Conservation (phyloP, 805 yeast genomes). For the Candida methanosorbosa region DNA sequence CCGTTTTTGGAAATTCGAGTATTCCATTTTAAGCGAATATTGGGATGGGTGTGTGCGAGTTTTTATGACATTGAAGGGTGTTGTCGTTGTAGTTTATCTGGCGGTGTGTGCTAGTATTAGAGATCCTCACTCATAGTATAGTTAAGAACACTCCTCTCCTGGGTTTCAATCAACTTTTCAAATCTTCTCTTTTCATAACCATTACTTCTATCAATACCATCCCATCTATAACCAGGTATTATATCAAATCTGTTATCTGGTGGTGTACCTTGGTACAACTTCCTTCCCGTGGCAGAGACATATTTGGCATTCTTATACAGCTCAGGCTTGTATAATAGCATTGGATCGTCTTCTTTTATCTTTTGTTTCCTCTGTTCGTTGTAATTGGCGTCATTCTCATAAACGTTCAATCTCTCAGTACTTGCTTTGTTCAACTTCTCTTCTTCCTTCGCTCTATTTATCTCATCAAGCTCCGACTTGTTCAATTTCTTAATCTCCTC, state of each 20-base stretch:
- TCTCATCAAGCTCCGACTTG: constrained; percentile 30
- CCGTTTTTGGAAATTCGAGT: no score
- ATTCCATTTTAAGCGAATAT: no score
- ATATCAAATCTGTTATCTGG: constrained; percentile 71
- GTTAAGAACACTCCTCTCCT: no score
- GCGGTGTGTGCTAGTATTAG: no score
- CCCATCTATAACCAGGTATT: constrained; percentile 81
- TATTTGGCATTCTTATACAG: constrained; percentile 7
- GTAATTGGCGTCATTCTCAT: constrained; percentile 30
- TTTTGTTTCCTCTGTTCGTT: constrained; percentile 24
- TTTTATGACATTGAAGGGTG: no score
- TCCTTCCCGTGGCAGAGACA: constrained; percentile 37
- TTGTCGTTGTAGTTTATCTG: no score
- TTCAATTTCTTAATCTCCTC: constrained; percentile 21
- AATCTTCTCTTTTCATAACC: no score
- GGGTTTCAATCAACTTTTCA: no score
- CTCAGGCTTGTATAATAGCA: constrained; percentile 34
- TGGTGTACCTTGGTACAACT: constrained; percentile 42
- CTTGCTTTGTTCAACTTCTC: constrained; percentile 19
- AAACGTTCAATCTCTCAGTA: constrained; percentile 18
- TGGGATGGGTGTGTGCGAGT: no score
- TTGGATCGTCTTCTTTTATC: constrained; percentile 56
- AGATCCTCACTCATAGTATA: no score
- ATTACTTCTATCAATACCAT: constrained; percentile 82
- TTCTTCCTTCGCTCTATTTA: constrained; percentile 28